phyloP scores from a whole-genome alignment of 805 yeast species.

The Saccharomycopsis babjevae region DNA sequence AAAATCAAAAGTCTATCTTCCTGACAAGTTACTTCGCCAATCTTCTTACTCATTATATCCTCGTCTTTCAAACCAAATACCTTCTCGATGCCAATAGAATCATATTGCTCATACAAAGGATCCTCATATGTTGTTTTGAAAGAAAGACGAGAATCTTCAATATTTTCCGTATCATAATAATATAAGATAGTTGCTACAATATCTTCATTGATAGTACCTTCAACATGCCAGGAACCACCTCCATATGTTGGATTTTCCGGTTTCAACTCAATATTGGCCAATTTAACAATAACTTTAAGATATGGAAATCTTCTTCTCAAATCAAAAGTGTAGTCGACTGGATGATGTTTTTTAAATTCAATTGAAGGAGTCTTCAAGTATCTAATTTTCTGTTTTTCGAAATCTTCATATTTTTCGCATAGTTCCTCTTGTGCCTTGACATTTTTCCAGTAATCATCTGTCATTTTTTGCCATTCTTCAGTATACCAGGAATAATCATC shows the following conservation, averaged over 20 bases:
- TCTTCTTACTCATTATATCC: constrained; percentile 21
- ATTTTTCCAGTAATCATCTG: background rate
- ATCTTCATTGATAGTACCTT: constrained; percentile 33
- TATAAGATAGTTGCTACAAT: constrained; percentile 33
- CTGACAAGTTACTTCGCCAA: constrained; percentile 24
- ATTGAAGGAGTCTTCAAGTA: background rate
- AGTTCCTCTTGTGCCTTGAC: background rate
- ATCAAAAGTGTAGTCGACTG: constrained; percentile 4
- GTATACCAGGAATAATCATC: constrained; percentile 4
- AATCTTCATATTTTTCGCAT: background rate
- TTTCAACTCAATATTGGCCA: constrained; percentile 33
- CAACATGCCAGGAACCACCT: constrained; percentile 37
- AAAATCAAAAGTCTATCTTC: constrained; percentile 28
- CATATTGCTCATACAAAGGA: constrained; percentile 30
- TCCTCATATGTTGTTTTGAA: constrained; percentile 27
- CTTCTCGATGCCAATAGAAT: constrained; percentile 21
- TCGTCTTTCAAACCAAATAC: constrained; percentile 28
- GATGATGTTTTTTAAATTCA: background rate
- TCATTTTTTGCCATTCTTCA: constrained; percentile 9
- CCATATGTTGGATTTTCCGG: constrained; percentile 31
- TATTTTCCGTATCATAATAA: constrained; percentile 33
- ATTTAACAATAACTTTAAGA: constrained; percentile 30
- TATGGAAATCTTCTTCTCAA: constrained; percentile 14
- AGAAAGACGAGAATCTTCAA: constrained; percentile 27
- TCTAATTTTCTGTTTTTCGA: background rate